Evolutionary conservation across 345 rosid species (phyloP), one percentile per base, ranked within the genome.

Genomic region (Alliaria petiolata): DNA sequence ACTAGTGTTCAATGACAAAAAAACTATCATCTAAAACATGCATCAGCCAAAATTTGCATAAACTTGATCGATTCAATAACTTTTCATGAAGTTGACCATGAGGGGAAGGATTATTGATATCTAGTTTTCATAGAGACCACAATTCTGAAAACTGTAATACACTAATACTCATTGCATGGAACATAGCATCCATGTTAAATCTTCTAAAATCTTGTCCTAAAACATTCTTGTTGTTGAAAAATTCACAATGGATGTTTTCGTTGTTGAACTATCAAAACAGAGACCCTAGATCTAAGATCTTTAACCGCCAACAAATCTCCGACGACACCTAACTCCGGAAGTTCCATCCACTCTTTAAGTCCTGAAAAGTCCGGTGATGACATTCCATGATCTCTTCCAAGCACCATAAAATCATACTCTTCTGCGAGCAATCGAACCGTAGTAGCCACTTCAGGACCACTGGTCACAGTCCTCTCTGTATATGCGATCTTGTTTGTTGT

Each of bases 241-340:
- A 36, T 53, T 53, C 58, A n/a, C 20, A 53, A 31, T 53, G 20
- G n/a, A 53, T 53, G 11, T 14, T 22, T 53, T 53, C 33, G 57
- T 59, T 70, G 74, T 57, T 70, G 74, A 25, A 70, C 66, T 59
- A 70, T 58, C 7, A 70, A 47, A 45, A 70, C 67, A 59, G 66
- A 58, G 16, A 58, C 39, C 12, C 49, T 58, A 45, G 58, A 46
- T 14, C 15, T 16, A 5, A 69, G 57, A 22, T 69, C 74, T 69
- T 3, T 69, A 57, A 44, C 47, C 14, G 67, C 59, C 6, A 70
- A 8, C 49, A 70, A 57, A 47, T 70, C 74, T 36, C 74, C 74
- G 7, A 70, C 25, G 1, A 70, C 66, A 35, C 74, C 74, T 47
- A 70, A 70, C 66, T 70, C 66, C 0, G 66, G 74, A 5, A 70